phyloP scores from a whole-genome alignment of 2,329 filamentous ascomycete genomes.

The Coniochaeta sp. region DNA sequence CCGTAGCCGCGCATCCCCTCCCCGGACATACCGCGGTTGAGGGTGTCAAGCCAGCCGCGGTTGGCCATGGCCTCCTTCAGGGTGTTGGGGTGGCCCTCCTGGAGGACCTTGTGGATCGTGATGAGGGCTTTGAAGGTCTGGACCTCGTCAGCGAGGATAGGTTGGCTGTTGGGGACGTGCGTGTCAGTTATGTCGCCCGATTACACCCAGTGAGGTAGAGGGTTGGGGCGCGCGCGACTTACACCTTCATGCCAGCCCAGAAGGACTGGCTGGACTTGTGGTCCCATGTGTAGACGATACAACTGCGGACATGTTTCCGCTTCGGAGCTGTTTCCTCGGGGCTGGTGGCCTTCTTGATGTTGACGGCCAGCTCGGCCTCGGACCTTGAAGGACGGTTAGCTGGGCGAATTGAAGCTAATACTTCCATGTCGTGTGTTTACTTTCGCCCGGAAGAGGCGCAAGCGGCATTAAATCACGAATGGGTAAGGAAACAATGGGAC shows the following conservation, averaged over 20 bases:
- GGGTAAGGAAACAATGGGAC: too few relatives aligned
- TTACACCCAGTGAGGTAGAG: too few relatives aligned
- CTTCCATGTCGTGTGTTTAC: background rate
- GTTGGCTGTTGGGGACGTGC: slow-evolving; percentile 57
- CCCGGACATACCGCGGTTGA: slow-evolving; percentile 74
- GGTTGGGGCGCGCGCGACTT: too few relatives aligned
- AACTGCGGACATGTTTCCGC: slow-evolving; percentile 92
- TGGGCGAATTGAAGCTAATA: too few relatives aligned
- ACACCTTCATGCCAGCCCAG: slow-evolving; percentile 99
- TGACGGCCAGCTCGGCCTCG: slow-evolving; percentile 62
- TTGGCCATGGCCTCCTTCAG: slow-evolving; percentile 85
- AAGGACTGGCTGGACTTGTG: slow-evolving; percentile 93
- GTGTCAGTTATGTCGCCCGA: background rate
- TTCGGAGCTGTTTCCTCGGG: slow-evolving; percentile 62
- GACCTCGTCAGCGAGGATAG: slow-evolving; percentile 95
- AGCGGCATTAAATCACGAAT: too few relatives aligned
- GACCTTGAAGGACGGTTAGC: too few relatives aligned
- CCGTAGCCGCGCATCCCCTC: slow-evolving; percentile 87
- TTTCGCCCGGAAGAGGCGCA: background rate
- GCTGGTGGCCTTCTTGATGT: slow-evolving; percentile 64
- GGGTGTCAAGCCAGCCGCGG: slow-evolving; percentile 83
- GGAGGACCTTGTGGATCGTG: slow-evolving; percentile 93
- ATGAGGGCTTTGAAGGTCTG: slow-evolving; percentile 99
- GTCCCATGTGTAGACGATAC: slow-evolving; percentile 99
- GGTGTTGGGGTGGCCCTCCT: slow-evolving; percentile 87